These are phyloP conservation scores for Pseudocercospora fuligena DNA, from an alignment of 2,329 filamentous ascomycete genomes.

Conservation along the genomic window DNA sequence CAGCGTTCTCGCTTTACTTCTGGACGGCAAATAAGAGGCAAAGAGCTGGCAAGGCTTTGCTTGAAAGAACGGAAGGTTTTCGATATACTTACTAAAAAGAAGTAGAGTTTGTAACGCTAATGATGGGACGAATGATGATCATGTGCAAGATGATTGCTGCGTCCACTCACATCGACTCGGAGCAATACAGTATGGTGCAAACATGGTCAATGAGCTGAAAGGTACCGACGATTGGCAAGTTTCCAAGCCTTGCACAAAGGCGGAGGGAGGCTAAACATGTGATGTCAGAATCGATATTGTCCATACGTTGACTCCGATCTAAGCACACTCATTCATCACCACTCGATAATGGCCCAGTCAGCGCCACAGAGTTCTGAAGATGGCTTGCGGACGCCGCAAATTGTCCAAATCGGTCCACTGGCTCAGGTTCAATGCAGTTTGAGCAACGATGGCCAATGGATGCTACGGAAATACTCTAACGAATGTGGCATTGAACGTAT, in stretches of 20 bases:
- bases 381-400: not conserved
- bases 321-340: not conserved
- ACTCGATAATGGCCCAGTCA: not conserved
- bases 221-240: not conserved
- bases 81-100: conserved; percentile 49
- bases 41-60: conserved; percentile 31
- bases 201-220: not conserved
- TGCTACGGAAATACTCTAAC: not conserved
- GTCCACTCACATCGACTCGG: not conserved
- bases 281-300: too few relatives aligned
- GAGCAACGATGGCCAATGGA: not conserved
- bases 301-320: too few relatives aligned
- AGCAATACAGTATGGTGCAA: not conserved
- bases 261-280: not conserved
- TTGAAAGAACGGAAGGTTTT: conserved; percentile 47
- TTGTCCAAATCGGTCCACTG: not conserved
- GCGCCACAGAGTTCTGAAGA: not conserved
- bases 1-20: conserved; percentile 36
- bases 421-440: not conserved
- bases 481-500: not conserved
- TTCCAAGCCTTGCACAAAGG: not conserved
- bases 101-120: conserved; percentile 1
- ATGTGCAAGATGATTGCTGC: not conserved
- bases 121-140: not conserved
- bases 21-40: conserved; percentile 37